Conservation (phyloP, 2,329 filamentous ascomycete genomes). For the Stachybotrys chlorohalonatus region DNA sequence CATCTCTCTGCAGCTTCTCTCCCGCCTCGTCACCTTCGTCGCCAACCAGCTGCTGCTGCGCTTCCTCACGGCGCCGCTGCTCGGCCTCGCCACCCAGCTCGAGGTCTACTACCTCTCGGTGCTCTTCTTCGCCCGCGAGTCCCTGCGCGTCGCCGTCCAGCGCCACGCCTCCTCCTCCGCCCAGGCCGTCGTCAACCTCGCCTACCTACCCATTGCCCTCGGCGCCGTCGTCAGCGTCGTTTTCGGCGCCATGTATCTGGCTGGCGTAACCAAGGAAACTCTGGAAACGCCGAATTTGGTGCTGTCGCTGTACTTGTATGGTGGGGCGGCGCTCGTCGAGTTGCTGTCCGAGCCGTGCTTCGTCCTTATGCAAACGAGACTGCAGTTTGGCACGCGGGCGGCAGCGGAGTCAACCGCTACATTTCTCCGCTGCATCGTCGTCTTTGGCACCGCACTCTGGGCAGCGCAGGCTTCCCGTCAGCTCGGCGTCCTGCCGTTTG, state of each 20-base stretch:
- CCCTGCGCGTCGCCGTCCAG: slow-evolving; percentile 83
- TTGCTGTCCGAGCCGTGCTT: slow-evolving; percentile 83
- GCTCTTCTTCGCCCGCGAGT: slow-evolving; percentile 92
- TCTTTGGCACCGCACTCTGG: slow-evolving; percentile 62
- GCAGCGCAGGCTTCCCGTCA: slow-evolving; percentile 39
- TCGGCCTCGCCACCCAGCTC: slow-evolving; percentile 81
- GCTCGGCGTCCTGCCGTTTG: slow-evolving; percentile 78
- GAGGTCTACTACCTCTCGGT: slow-evolving; percentile 89
- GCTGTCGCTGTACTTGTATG: slow-evolving; percentile 44
- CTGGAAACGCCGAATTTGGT: slow-evolving; percentile 55
- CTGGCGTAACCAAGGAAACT: slow-evolving; percentile 35
- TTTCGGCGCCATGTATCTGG: slow-evolving; percentile 61
- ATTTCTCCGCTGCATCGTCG: slow-evolving; percentile 64
- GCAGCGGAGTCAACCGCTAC: slow-evolving; percentile 77
- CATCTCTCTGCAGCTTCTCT: slow-evolving; percentile 78
- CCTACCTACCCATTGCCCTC: slow-evolving; percentile 66
- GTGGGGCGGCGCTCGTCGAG: slow-evolving; percentile 56
- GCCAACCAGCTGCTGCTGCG: slow-evolving; percentile 89
- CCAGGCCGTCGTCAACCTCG: slow-evolving; percentile 81
- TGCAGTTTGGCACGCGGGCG: slow-evolving; percentile 73
- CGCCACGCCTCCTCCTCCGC: slow-evolving; percentile 44
- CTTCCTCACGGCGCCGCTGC: slow-evolving; percentile 72
- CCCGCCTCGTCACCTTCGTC: slow-evolving; percentile 80
- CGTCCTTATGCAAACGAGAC: slow-evolving; percentile 72
- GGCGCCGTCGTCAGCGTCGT: slow-evolving; percentile 55